Evolutionary conservation across 1,284 basidiomycete species (phyloP).

Genomic region (Exobasidium cylindrosporum): DNA sequence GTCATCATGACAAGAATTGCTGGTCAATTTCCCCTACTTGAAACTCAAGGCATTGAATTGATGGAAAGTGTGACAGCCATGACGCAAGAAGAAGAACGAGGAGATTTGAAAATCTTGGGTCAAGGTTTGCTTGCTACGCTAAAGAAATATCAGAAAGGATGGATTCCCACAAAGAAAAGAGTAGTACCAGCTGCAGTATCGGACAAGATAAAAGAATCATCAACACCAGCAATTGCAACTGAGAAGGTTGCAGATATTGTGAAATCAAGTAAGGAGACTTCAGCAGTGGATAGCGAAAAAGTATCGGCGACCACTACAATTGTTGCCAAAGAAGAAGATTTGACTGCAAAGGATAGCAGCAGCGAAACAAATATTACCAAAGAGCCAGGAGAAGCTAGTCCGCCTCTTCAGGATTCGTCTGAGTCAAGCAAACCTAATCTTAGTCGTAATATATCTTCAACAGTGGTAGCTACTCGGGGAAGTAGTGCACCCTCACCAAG

Average conservation of each 20-base stretch:
- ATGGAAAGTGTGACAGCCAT: conserved; percentile 31
- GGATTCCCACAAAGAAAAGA: conserved; percentile 27
- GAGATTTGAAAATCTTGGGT: conserved; percentile 50
- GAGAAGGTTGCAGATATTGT: conserved; percentile 7
- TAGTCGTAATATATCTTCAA: not conserved
- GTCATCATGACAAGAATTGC: conserved; percentile 49
- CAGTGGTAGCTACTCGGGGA: not conserved
- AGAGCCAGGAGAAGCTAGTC: not conserved
- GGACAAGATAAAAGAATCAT: not conserved
- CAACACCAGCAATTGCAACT: not conserved
- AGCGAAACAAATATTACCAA: not conserved
- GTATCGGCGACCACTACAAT: not conserved
- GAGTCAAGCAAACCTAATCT: not conserved
- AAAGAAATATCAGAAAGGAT: conserved; percentile 37
- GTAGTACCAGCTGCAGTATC: conserved; percentile 17
- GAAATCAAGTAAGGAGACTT: not conserved
- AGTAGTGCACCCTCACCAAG: not conserved
- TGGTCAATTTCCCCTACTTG: conserved; percentile 39
- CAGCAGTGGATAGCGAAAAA: not conserved
- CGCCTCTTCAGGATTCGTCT: not conserved
- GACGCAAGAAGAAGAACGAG: conserved; percentile 36
- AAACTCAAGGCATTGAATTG: conserved; percentile 37
- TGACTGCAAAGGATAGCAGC: not conserved
- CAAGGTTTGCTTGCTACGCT: conserved; percentile 51
- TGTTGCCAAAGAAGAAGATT: not conserved